These are phyloP conservation scores for Cutaneotrichosporon sp. DNA, from an alignment of 1,284 basidiomycete species.

Conservation along the genomic window DNA sequence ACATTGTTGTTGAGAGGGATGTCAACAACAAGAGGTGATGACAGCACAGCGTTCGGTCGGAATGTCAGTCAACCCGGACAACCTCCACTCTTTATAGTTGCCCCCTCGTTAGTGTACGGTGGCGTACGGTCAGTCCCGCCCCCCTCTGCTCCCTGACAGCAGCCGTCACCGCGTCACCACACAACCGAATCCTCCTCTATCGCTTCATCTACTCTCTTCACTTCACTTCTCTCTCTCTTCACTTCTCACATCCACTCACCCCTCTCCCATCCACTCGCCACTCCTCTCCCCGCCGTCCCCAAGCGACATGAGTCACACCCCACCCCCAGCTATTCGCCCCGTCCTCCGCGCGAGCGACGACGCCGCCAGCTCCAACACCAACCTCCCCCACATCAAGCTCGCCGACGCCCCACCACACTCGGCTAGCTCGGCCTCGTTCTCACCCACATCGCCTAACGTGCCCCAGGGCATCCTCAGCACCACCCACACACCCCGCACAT, in stretches of 20 bases:
- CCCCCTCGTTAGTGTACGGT: neutral
- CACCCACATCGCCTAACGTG: neutral
- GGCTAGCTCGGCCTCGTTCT: neutral
- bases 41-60: too few species aligned
- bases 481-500: neutral
- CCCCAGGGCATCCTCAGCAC: neutral
- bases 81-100: too few species aligned
- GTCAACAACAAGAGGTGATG: too few species aligned
- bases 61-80: too few species aligned
- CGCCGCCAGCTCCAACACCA: neutral
- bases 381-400: constrained; percentile 7
- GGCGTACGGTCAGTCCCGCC: too few species aligned
- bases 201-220: neutral
- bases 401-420: constrained; percentile 1
- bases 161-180: too few species aligned
- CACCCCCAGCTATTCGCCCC: neutral
- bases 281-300: neutral
- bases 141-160: too few species aligned
- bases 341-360: neutral
- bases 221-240: neutral
- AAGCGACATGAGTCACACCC: neutral
- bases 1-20: too few species aligned
- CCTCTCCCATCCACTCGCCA: neutral
- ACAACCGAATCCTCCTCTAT: too few species aligned
- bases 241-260: neutral